Evolutionary conservation across 2,329 filamentous ascomycete species (phyloP).

Genomic region (Clarireedia sp.): DNA sequence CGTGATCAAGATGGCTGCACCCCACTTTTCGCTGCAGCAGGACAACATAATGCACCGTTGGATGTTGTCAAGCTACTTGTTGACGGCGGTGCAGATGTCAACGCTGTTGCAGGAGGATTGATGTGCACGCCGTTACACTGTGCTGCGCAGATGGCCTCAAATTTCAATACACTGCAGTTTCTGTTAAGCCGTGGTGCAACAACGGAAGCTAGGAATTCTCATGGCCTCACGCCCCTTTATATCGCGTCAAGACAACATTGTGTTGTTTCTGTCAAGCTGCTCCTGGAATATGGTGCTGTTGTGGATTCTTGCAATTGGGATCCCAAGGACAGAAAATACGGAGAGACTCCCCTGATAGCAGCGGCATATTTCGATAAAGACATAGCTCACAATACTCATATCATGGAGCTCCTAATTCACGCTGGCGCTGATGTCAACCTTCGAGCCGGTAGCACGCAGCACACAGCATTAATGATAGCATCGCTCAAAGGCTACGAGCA

Average conservation of each 20-base stretch:
- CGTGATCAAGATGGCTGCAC: slow-evolving; percentile 2
- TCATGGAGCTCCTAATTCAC: slow-evolving; percentile 6
- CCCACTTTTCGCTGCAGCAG: slow-evolving; percentile 3
- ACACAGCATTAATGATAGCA: slow-evolving; percentile 8
- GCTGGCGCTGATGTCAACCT: slow-evolving; percentile 5
- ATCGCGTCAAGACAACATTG: slow-evolving; percentile 8
- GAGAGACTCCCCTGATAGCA: slow-evolving; percentile 10
- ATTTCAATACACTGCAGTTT: not conserved
- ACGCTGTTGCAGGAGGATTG: not conserved
- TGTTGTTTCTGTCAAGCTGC: slow-evolving; percentile 3
- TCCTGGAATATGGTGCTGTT: not conserved
- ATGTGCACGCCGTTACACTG: slow-evolving; percentile 6
- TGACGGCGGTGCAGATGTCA: slow-evolving; percentile 1
- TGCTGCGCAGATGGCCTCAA: slow-evolving; percentile 1
- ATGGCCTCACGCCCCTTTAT: slow-evolving; percentile 7
- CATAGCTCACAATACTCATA: slow-evolving; percentile 4
- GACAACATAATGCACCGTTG: not conserved
- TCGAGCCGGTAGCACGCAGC: not conserved
- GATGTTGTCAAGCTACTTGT: slow-evolving; percentile 4
- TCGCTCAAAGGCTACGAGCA: slow-evolving; percentile 5
- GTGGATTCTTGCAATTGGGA: slow-evolving; percentile 7
- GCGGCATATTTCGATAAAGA: slow-evolving; percentile 7
- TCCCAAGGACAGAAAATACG: slow-evolving; percentile 5
- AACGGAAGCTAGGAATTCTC: slow-evolving; percentile 3
- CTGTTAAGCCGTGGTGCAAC: slow-evolving; percentile 5